Evolutionary conservation across 768 basidiomycete species (phyloP), one percentile per base, ranked within the genome.

Genomic region (Mycena crocata): DNA sequence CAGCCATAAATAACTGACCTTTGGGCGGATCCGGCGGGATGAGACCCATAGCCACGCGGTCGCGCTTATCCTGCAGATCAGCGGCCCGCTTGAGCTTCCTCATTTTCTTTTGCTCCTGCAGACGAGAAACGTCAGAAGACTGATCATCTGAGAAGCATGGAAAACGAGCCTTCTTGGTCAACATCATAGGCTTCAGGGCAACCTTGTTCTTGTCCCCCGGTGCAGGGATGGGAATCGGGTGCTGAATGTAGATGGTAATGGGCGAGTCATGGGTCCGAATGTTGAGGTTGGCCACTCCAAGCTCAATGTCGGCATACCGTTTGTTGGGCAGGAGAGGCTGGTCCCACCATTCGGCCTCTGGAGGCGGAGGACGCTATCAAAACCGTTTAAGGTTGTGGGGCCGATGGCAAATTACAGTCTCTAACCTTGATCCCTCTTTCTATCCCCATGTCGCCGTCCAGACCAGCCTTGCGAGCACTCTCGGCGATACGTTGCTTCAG

Each of bases 311-410:
- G 48, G 88, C 86, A 77, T 99, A 99, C 5, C 81, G 85, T 79
- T 92, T 91, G 71, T 83, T 90, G 0, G 94, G 93, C 13, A 99
- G 81, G 17, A 98, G 81, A 0, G 93, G 86, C 24, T 87, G 90
- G 79, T 99, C 98, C 98, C 98, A 99, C 98, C 98, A 99, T 77
- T 99, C 98, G 5, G 91, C 87, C 6, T 88, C 90, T 0, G 97
- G 97, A 9, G 97, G 98, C 1, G 94, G 87, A 59, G 89, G 88
- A 46, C 96, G 86, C 92, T 96, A 28, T 50, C 54, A 37, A 50
- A 46, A 52, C 35, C 46, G 15, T 37, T 37, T 15, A n/a, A 6
- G 31, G 12, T 2, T 51, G n/a, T 50, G 7, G 12, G 26, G 10
- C 13, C 28, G 4, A 17, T 12, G 44, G 59, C n/a, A 63, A 55